A percentile compares a stretch with the other conserved stretches of the same genome.
phyloP scores from a whole-genome alignment of 2,329 filamentous ascomycete genomes.

The Aspergillus novoparasiticus region DNA sequence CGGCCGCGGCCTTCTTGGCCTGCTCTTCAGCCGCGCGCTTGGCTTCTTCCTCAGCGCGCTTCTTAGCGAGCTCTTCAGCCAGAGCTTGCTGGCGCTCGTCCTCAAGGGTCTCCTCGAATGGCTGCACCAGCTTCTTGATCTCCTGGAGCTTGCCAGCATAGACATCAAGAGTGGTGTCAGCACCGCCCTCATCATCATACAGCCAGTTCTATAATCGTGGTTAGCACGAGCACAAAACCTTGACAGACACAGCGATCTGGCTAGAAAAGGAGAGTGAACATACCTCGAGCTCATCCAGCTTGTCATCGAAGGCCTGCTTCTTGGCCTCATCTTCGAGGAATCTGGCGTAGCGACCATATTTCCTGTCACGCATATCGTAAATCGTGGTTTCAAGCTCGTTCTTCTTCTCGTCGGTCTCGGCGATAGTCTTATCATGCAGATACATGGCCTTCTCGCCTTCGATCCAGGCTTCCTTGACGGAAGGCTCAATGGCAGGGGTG shows the following conservation, averaged over 20 bases:
- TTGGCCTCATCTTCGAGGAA: constrained; percentile 93
- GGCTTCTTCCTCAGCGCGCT: constrained; percentile 68
- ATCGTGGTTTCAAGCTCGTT: constrained; percentile 98
- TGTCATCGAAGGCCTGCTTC: constrained; percentile 58
- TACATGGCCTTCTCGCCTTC: constrained; percentile 91
- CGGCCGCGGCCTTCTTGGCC: constrained; percentile 55
- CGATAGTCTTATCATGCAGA: constrained; percentile 97
- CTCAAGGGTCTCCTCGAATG: constrained; percentile 59
- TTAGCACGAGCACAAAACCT: background rate
- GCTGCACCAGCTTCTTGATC: constrained; percentile 51
- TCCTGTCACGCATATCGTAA: constrained; percentile 94
- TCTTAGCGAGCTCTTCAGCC: constrained; percentile 67
- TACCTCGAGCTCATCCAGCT: constrained; percentile 68
- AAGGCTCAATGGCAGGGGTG: constrained; percentile 75
- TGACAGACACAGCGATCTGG: background rate
- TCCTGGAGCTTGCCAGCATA: constrained; percentile 97
- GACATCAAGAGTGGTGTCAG: constrained; percentile 89
- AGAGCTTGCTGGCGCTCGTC: constrained; percentile 69
- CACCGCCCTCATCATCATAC: constrained; percentile 79
- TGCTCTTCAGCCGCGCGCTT: constrained; percentile 76
- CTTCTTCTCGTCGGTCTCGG: constrained; percentile 99
- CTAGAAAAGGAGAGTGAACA: background rate
- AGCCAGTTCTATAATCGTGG: constrained; percentile 79
- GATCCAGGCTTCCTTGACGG: constrained; percentile 64
- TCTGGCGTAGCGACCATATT: constrained; percentile 87